Base-by-base conservation (phyloP, 1,284 basidiomycete species). In the Puccinia triticina region DNA sequence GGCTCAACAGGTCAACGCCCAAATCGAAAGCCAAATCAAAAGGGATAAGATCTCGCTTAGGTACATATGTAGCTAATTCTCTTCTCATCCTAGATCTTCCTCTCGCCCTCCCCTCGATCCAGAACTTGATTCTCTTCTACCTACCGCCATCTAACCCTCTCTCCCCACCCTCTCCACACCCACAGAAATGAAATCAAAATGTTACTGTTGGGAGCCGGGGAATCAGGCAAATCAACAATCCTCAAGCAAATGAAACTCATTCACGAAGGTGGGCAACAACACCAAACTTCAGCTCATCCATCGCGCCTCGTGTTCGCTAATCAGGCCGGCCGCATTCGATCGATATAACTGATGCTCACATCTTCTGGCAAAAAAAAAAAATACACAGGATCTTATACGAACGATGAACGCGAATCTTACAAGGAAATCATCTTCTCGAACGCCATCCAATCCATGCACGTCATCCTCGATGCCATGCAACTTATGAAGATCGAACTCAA, bases 391-490 rank as follows among this genome's bases (percentile, higher is more conserved):
- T 89, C 95, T 0, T 98, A 98, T 90, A 94, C 93, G 84, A 91
- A 92, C 83, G 91, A 92, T 85, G 96, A 99, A 88, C 90, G 96
- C 74, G 94, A 96, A 84, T 94, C 93, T 59, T 98, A 97, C 91
- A 95, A 95, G 88, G 96, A 98, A 88, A 98, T 98, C 86, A 96
- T 98, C 86, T 98, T 92, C 86, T 94, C 94, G 80, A 98, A 98
- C 88, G 97, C 95, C 12, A 91, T 98, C 83, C 96, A 98, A 88
- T 96, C 94, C 40, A 96, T 80, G 40, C 48, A 50, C 90, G 95
- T 96, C 78, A 93, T 98, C 86, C 91, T 98, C 67, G 95, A 98
- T 86, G 96, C 96, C 4, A 92, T 98, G 83, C 88, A 89, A 0
- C 89, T 94, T 32, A 37, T 66, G 40, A 16, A 66, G 64, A 66